These are phyloP conservation scores for Pleurotus tuber-regium DNA, from an alignment of 768 basidiomycete genomes.

Conservation along the genomic window DNA sequence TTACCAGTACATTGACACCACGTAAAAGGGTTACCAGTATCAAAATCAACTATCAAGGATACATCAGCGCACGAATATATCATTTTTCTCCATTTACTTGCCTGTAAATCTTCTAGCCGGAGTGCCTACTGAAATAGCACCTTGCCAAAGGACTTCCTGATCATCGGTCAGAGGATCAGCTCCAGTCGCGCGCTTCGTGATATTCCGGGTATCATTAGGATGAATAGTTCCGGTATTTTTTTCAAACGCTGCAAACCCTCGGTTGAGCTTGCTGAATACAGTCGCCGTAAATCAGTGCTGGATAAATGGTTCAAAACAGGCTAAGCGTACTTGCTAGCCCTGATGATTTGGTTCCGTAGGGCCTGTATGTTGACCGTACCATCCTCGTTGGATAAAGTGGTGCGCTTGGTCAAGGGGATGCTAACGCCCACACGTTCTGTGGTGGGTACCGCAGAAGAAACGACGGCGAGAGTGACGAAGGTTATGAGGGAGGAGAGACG, in stretches of 20 bases:
- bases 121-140: constrained; percentile 41
- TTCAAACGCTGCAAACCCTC: constrained; percentile 41
- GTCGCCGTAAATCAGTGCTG: background rate
- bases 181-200: constrained; percentile 27
- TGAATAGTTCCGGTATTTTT: constrained; percentile 43
- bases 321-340: constrained; percentile 16
- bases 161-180: constrained; percentile 33
- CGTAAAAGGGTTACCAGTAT: constrained; percentile 32
- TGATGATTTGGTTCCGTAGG: constrained; percentile 22
- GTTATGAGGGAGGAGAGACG: background rate
- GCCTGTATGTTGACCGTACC: constrained; percentile 23
- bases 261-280: constrained; percentile 46
- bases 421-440: constrained; percentile 12
- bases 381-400: constrained; percentile 17
- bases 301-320: background rate
- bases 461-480: constrained; percentile 9
- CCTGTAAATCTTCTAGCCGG: constrained; percentile 42
- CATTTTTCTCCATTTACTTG: too few species aligned
- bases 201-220: constrained; percentile 21
- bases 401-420: constrained; percentile 29
- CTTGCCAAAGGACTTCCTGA: constrained; percentile 41
- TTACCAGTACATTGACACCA: background rate
- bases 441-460: constrained; percentile 13
- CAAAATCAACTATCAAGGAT: constrained; percentile 54
- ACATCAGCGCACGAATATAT: too few species aligned